A percentile compares a stretch with the other conserved stretches of the same genome.
Evolutionary conservation across 2,329 filamentous ascomycete genomes (phyloP).

Genomic region (Metarhizium humberi): DNA sequence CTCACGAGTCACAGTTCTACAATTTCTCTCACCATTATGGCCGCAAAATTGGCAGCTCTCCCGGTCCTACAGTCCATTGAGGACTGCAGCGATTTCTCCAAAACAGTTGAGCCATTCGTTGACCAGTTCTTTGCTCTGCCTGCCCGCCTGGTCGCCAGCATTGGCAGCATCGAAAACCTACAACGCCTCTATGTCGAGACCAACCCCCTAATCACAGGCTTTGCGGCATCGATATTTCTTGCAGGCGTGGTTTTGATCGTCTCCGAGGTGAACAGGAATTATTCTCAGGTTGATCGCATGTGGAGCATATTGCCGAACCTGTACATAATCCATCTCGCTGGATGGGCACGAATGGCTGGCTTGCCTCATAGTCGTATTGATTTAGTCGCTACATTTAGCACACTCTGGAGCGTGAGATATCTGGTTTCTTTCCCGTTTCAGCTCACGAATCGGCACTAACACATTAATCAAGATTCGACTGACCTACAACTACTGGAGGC

Average conservation of each 20-base stretch:
- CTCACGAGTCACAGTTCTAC: background rate
- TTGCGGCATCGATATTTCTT: constrained; percentile 64
- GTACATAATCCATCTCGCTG: constrained; percentile 74
- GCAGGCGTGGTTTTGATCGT: constrained; percentile 62
- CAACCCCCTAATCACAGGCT: constrained; percentile 72
- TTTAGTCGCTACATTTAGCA: constrained; percentile 58
- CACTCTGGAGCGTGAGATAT: constrained; percentile 69
- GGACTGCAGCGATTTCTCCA: constrained; percentile 68
- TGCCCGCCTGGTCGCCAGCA: constrained; percentile 48
- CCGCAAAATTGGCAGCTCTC: constrained; percentile 47
- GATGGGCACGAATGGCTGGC: constrained; percentile 72
- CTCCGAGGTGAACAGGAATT: constrained; percentile 85
- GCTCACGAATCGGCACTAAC: background rate
- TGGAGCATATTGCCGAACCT: constrained; percentile 87
- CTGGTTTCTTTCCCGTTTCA: background rate
- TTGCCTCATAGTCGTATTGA: constrained; percentile 64
- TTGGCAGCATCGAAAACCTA: constrained; percentile 52
- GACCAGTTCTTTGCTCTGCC: constrained; percentile 63
- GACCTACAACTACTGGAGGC: constrained; percentile 96
- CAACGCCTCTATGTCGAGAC: constrained; percentile 69
- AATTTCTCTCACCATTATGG: background rate
- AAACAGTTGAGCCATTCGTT: constrained; percentile 67
- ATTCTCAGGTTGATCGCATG: constrained; percentile 88
- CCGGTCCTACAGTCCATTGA: constrained; percentile 59
- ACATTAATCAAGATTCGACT: constrained; percentile 52